Evolutionary conservation across 148 eudicot genomes (phyloP).

Genomic region (Vaccinium myrtillus): DNA sequence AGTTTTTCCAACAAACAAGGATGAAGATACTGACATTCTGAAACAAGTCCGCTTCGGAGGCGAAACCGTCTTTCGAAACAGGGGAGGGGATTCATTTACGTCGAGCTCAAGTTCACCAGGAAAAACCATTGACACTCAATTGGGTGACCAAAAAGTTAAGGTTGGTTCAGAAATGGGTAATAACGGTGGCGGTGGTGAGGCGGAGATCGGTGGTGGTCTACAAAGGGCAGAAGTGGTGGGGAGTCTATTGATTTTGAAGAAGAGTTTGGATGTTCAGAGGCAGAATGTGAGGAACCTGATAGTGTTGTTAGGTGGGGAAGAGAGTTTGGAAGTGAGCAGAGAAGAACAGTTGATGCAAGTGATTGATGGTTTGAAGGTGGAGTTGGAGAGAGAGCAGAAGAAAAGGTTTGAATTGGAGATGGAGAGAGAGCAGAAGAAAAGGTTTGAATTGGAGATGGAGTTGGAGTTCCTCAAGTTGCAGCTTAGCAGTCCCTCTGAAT

Average conservation of each 20-base stretch:
- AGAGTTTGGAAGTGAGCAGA: conserved; percentile 26
- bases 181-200: neutral
- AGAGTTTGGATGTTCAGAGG: conserved; percentile 70
- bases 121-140: neutral
- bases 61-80: conserved; percentile 25
- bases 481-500: conserved; percentile 15
- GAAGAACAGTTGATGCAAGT: conserved; percentile 44
- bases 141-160: neutral
- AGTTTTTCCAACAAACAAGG: conserved; percentile 37
- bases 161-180: neutral
- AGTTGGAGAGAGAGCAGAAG: conserved; percentile 50
- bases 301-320: conserved; percentile 31
- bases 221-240: conserved; percentile 46
- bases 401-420: conserved; percentile 43
- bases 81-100: conserved; percentile 1
- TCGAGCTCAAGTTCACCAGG: conserved; percentile 8
- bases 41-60: conserved; percentile 25
- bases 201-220: conserved; percentile 15
- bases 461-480: conserved; percentile 38
- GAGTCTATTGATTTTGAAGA: conserved; percentile 43
- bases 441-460: conserved; percentile 43
- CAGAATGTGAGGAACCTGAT: conserved; percentile 47
- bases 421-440: conserved; percentile 47
- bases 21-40: neutral
- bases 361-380: conserved; percentile 48